Evolutionary conservation across 1,284 basidiomycete species (phyloP), one percentile per base, ranked within the genome.

Genomic region (Puccinia hordei): DNA sequence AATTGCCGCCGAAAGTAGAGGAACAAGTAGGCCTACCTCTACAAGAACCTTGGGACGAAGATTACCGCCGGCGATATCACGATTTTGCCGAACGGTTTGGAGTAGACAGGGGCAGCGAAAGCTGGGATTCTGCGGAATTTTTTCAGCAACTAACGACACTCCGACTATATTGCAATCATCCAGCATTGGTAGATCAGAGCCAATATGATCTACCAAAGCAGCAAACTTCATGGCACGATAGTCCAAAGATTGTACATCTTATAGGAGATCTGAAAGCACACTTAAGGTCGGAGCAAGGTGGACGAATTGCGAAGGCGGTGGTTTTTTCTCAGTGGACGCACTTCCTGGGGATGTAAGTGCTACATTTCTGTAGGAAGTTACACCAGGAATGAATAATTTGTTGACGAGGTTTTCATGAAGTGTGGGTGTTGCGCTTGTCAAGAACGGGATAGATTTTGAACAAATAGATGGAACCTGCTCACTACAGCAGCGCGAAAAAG

Each of bases 121-220:
- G 33, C 33, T 65, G 61, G 61, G 61, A 65, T 65, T 38, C 33
- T 4, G n/a, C 33, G 1, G 61, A 65, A 24, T 65, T 65, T 44
- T 65, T 65, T 44, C 61, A 65, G 33, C 33, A 65, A 44, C 15
- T 44, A 8, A 44, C 10, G 9, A 65, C 38, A 15, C 38, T 65
- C 17, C 61, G 22, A 10, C 3, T 35, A 1, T 65, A 65, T 65
- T 65, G 61, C 38, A 22, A 65, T 65, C 61, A 65, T 38, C 61
- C 33, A 30, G 17, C 22, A 44, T 65, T 65, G 61, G 6, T 38
- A 3, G 22, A 38, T 19, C 1, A 6, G 0, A 65, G 35, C 33
- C 33, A 65, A 38, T 65, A 8, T 22, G 35, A 35, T 65, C 38
- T 65, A 22, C 61, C 61, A 4, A 5, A 19, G 22, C 19, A 22